Evolutionary conservation across 2,329 filamentous ascomycete species (phyloP).

Genomic region (Hypoxylon sp.): DNA sequence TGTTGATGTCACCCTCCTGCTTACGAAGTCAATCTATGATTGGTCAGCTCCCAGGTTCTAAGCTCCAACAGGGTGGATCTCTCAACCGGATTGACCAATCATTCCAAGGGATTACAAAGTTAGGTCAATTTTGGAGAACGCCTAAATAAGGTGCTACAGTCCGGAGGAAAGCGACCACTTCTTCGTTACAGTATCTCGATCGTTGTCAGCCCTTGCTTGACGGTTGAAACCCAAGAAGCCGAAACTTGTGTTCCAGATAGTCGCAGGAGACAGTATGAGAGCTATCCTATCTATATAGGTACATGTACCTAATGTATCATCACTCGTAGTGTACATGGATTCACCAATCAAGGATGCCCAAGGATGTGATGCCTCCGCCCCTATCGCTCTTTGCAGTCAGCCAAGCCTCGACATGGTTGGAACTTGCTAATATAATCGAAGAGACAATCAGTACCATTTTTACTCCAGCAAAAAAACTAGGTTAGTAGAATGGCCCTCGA

Average conservation of each 20-base stretch:
- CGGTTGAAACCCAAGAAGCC: slow-evolving; percentile 15
- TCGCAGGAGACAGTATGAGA: too few species aligned
- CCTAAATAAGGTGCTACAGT: slow-evolving; percentile 1
- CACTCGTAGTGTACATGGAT: background rate
- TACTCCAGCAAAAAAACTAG: background rate
- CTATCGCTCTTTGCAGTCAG: background rate
- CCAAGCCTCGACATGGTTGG: background rate
- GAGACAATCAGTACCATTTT: background rate
- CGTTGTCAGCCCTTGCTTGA: background rate
- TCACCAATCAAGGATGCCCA: background rate
- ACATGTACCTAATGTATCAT: too few species aligned
- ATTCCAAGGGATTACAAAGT: slow-evolving; percentile 1
- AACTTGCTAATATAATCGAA: background rate
- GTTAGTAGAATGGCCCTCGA: background rate
- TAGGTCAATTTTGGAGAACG: background rate
- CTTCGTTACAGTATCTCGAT: slow-evolving; percentile 1
- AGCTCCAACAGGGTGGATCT: slow-evolving; percentile 20
- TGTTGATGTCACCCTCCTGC: slow-evolving; percentile 20
- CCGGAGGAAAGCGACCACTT: background rate
- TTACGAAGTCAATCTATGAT: slow-evolving; percentile 27
- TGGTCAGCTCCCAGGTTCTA: slow-evolving; percentile 6
- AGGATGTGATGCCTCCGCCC: background rate
- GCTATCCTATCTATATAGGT: too few species aligned
- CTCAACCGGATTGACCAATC: slow-evolving; percentile 16
- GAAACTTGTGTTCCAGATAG: slow-evolving; percentile 5